Evolutionary conservation across 176 grass and related monocot species (phyloP).

Genomic region (Puya raimondii): DNA sequence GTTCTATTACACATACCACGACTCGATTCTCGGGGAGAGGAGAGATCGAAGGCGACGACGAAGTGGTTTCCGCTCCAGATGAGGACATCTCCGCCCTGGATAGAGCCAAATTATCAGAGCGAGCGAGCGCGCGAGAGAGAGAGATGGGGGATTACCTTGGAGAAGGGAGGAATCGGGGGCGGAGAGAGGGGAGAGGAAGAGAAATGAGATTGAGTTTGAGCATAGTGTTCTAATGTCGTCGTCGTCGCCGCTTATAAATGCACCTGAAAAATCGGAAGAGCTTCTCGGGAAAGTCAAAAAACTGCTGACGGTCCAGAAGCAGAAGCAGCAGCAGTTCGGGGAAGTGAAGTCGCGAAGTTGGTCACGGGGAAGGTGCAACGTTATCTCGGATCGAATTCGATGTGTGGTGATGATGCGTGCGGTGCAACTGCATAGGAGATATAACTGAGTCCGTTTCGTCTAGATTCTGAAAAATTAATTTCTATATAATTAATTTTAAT

Average conservation of each 20-base stretch:
- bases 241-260: background rate
- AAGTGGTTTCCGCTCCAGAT: background rate
- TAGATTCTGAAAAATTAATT: no score
- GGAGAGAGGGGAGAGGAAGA: background rate
- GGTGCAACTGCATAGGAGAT: no score
- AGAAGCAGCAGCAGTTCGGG: no score
- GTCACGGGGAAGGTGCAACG: no score
- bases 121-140: background rate
- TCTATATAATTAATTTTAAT: no score
- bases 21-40: constrained; percentile 31
- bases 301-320: no score
- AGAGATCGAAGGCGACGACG: background rate
- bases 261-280: no score
- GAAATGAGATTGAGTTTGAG: background rate
- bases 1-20: constrained; percentile 13
- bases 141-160: background rate
- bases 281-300: no score
- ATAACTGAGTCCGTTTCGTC: no score
- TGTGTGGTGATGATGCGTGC: no score
- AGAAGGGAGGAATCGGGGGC: background rate
- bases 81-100: constrained; percentile 35
- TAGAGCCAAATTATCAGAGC: background rate
- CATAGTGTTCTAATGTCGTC: background rate
- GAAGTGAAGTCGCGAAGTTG: no score
- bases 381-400: no score